phyloP scores from a whole-genome alignment of 805 yeast species.

The Metschnikowia orientalis region DNA sequence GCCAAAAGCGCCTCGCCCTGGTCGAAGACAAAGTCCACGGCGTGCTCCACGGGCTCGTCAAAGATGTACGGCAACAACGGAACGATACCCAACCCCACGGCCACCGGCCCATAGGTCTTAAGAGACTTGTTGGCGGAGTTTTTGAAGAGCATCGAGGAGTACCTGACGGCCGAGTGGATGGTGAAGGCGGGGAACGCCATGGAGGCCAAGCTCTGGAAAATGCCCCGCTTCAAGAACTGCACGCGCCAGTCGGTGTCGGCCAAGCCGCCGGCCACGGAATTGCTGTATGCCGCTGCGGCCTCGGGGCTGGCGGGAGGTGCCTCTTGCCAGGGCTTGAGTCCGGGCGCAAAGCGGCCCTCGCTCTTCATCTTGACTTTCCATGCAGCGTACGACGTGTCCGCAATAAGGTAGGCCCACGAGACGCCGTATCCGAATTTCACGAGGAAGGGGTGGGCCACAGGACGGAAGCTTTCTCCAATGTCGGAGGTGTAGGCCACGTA shows the following conservation, averaged over 20 bases:
- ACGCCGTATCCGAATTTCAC: slow-evolving; percentile 66
- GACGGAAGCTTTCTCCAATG: slow-evolving; percentile 82
- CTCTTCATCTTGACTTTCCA: slow-evolving; percentile 67
- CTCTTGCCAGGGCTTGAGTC: slow-evolving; percentile 64
- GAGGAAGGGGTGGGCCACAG: slow-evolving; percentile 67
- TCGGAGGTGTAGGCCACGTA: slow-evolving; percentile 86
- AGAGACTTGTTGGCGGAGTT: slow-evolving; percentile 45
- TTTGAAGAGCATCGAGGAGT: slow-evolving; percentile 60
- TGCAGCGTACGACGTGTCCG: slow-evolving; percentile 69
- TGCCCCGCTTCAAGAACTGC: slow-evolving; percentile 63
- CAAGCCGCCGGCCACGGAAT: slow-evolving; percentile 19
- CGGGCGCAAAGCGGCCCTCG: slow-evolving; percentile 59
- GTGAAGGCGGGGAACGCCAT: slow-evolving; percentile 88
- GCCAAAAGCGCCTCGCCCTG: slow-evolving; percentile 31
- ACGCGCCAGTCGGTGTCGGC: slow-evolving; percentile 63
- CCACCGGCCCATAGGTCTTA: slow-evolving; percentile 72
- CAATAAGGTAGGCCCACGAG: slow-evolving; percentile 71
- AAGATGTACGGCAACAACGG: slow-evolving; percentile 74
- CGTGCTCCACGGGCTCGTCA: slow-evolving; percentile 77
- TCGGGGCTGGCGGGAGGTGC: slow-evolving; percentile 33
- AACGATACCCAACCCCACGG: slow-evolving; percentile 69
- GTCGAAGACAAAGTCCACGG: slow-evolving; percentile 58
- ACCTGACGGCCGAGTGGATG: slow-evolving; percentile 70
- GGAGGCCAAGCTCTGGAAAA: slow-evolving; percentile 76
- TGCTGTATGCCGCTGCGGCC: slow-evolving; percentile 31